These are phyloP conservation scores for Tuber indicum DNA, from an alignment of 495 filamentous ascomycete genomes.

Conservation along the genomic window DNA sequence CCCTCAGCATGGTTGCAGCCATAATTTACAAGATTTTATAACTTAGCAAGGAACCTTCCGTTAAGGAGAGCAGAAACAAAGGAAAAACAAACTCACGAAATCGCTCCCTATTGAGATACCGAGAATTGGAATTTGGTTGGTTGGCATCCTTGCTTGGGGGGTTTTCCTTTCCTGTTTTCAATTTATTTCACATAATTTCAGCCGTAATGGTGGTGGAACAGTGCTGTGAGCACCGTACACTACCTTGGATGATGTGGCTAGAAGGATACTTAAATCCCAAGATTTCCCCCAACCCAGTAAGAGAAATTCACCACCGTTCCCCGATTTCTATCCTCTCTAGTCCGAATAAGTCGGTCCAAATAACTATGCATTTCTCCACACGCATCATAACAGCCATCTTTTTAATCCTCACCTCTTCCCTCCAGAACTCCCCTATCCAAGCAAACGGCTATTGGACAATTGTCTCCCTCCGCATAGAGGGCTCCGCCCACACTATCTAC, in stretches of 20 bases:
- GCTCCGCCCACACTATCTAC: constrained; percentile 8
- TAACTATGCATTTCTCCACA: too few relatives aligned
- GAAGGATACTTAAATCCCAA: not conserved
- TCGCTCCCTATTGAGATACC: too few relatives aligned
- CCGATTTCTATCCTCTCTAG: not conserved
- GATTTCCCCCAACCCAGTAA: not conserved
- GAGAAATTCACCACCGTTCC: not conserved
- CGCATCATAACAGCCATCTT: too few relatives aligned
- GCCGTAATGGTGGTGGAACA: not conserved
- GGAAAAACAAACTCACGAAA: not conserved
- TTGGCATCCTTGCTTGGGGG: not conserved
- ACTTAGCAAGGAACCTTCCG: not conserved
- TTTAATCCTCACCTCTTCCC: not conserved
- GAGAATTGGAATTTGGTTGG: not conserved
- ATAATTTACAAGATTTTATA: not conserved
- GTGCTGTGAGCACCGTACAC: not conserved
- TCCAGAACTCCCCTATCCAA: not conserved
- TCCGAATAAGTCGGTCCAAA: not conserved
- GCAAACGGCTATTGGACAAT: not conserved
- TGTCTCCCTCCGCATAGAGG: constrained; percentile 19
- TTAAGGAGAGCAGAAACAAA: not conserved
- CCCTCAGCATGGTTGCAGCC: not conserved
- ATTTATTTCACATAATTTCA: not conserved
- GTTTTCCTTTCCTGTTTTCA: not conserved
- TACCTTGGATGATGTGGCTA: not conserved